Evolutionary conservation across 2,329 filamentous ascomycete species (phyloP).

Genomic region (Colletotrichum lindemuthianum): DNA sequence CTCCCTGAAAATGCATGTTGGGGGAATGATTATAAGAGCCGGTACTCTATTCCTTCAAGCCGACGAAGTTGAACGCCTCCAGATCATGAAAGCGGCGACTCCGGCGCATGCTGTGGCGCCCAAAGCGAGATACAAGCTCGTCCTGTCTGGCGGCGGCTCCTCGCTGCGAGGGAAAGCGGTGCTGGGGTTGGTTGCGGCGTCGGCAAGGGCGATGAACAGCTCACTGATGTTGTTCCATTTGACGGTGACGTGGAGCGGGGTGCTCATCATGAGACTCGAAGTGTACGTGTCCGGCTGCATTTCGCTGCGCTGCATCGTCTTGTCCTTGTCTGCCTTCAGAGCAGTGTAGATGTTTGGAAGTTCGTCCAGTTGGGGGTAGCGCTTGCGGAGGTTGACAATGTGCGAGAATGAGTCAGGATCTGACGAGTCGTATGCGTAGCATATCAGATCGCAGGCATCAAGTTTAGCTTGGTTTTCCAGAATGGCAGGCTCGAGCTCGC

Average conservation of each 20-base stretch:
- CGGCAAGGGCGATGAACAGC: constrained; percentile 90
- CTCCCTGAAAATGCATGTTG: constrained; percentile 28
- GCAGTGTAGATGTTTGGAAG: constrained; percentile 92
- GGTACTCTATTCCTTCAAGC: constrained; percentile 36
- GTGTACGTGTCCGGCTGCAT: constrained; percentile 94
- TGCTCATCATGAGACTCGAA: constrained; percentile 83
- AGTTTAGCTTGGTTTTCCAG: constrained; percentile 91
- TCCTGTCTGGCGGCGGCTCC: constrained; percentile 84
- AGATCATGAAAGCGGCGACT: constrained; percentile 73
- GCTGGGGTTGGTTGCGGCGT: constrained; percentile 89
- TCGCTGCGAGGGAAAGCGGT: constrained; percentile 90
- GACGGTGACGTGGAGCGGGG: constrained; percentile 92
- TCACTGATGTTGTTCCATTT: constrained; percentile 95
- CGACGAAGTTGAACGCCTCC: constrained; percentile 66
- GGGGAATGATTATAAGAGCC: background rate
- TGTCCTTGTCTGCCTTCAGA: constrained; percentile 94
- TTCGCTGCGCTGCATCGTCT: constrained; percentile 94
- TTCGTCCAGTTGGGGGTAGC: constrained; percentile 86
- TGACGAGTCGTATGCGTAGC: constrained; percentile 96
- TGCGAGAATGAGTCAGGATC: constrained; percentile 96
- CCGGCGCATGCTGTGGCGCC: constrained; percentile 76
- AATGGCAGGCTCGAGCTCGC: constrained; percentile 93
- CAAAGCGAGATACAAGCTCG: constrained; percentile 85
- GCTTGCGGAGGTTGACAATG: constrained; percentile 82
- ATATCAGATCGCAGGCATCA: constrained; percentile 91